Evolutionary conservation across 495 filamentous ascomycete genomes (phyloP).

Genomic region (Penicillium verhagenii): DNA sequence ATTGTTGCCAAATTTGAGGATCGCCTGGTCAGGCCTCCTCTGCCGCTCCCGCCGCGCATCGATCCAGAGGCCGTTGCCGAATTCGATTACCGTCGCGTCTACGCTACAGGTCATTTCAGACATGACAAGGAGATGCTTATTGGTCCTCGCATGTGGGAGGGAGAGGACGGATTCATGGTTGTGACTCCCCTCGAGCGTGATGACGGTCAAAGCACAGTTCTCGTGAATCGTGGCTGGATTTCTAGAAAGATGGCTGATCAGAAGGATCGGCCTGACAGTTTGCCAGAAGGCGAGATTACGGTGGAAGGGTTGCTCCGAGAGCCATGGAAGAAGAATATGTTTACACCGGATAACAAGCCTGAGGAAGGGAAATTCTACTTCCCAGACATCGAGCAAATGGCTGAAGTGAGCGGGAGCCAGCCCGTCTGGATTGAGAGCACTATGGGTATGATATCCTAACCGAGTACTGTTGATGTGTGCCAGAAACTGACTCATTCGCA

Average conservation of each 20-base stretch:
- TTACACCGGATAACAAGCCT: constrained; percentile 86
- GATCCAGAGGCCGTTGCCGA: constrained; percentile 77
- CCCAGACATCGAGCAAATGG: constrained; percentile 92
- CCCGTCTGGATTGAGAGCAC: constrained; percentile 95
- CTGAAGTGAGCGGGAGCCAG: constrained; percentile 76
- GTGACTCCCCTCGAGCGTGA: constrained; percentile 83
- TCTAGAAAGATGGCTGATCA: constrained; percentile 65
- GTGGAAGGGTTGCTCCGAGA: constrained; percentile 83
- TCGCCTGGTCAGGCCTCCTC: constrained; percentile 77
- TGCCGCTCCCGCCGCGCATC: constrained; percentile 80
- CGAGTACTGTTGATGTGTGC: constrained; percentile 1
- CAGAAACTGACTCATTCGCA: constrained; percentile 33
- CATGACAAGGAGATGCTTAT: constrained; percentile 97
- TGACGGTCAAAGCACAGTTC: constrained; percentile 61
- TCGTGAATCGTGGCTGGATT: constrained; percentile 92
- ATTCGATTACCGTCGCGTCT: constrained; percentile 89
- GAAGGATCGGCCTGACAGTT: constrained; percentile 52
- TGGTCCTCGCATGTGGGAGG: constrained; percentile 84
- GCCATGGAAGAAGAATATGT: constrained; percentile 96
- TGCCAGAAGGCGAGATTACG: constrained; percentile 65
- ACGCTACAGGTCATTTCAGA: constrained; percentile 67
- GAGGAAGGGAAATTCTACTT: constrained; percentile 88
- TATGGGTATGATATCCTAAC: constrained; percentile 60
- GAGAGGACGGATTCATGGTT: constrained; percentile 85
- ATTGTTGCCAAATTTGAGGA: constrained; percentile 88